Conservation (phyloP, 2,329 filamentous ascomycete species). For the Apiospora saccharicola region DNA sequence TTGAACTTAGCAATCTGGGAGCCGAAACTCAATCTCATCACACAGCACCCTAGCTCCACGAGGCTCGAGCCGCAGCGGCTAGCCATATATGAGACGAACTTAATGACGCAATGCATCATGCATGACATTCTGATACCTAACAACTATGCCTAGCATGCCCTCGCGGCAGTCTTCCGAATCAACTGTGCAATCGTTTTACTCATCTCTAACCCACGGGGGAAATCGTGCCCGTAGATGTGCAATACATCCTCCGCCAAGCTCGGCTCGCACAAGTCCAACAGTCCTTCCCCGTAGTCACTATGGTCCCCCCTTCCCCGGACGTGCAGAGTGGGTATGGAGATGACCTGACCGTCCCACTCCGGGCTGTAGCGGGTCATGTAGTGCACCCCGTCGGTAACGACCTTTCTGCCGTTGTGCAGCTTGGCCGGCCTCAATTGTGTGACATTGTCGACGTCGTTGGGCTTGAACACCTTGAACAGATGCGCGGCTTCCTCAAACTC, state of each 20-base stretch:
- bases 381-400: slow-evolving; percentile 1
- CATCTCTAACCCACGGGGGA: slow-evolving; percentile 10
- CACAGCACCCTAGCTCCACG: too few relatives aligned
- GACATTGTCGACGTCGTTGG: slow-evolving; percentile 17
- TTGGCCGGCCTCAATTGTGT: slow-evolving; percentile 3
- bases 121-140: background rate
- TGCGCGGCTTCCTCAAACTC: slow-evolving; percentile 22
- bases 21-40: too few relatives aligned
- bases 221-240: slow-evolving; percentile 23
- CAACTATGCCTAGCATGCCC: background rate
- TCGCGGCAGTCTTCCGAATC: slow-evolving; percentile 20
- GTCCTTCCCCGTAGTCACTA: slow-evolving; percentile 19
- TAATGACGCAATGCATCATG: too few relatives aligned
- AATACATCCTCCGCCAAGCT: slow-evolving; percentile 1
- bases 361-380: slow-evolving; percentile 24
- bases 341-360: slow-evolving; percentile 20
- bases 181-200: slow-evolving; percentile 21
- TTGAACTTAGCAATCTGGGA: too few relatives aligned
- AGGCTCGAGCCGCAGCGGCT: too few relatives aligned
- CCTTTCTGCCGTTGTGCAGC: slow-evolving; percentile 17
- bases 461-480: slow-evolving; percentile 22
- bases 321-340: slow-evolving; percentile 15
- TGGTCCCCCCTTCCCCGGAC: slow-evolving; percentile 11
- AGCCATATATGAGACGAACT: too few relatives aligned
- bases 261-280: slow-evolving; percentile 10